A percentile compares a stretch with the other conserved stretches of the same genome.
Conservation (phyloP, 371 early-diverging fungal genomes). For the Cokeromyces recurvatus region DNA sequence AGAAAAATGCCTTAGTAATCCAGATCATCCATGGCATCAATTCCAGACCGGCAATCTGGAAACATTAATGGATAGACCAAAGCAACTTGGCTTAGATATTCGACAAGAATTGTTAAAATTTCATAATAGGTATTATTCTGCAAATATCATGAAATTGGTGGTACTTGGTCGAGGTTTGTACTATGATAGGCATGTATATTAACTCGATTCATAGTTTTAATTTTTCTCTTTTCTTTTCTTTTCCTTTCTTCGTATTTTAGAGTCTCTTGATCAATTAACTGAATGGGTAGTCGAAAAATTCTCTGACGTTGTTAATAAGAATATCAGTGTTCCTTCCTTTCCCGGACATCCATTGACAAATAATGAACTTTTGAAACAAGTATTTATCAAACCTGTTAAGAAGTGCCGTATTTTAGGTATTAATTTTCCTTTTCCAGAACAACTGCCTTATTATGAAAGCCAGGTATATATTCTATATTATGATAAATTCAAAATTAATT, state of each 20-base stretch:
- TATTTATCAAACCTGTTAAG: constrained; percentile 77
- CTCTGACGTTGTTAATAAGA: constrained; percentile 64
- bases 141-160: constrained; percentile 93
- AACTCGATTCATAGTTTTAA: too few relatives aligned
- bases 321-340: constrained; percentile 59
- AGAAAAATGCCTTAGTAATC: constrained; percentile 66
- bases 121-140: constrained; percentile 85
- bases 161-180: constrained; percentile 79
- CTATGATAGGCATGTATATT: too few relatives aligned
- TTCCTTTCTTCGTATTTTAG: constrained; percentile 21
- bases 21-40: constrained; percentile 76
- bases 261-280: constrained; percentile 75
- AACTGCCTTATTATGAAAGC: constrained; percentile 47
- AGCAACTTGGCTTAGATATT: constrained; percentile 68
- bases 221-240: too few relatives aligned
- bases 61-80: constrained; percentile 74
- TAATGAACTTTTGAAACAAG: constrained; percentile 60
- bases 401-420: constrained; percentile 69
- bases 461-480: constrained; percentile 29
- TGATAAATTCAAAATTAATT: too few relatives aligned
- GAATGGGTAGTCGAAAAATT: constrained; percentile 79
- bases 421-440: constrained; percentile 83
- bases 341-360: constrained; percentile 68
- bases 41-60: constrained; percentile 85
- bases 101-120: constrained; percentile 82